These are phyloP conservation scores for Plenodomus biglobosus DNA, from an alignment of 2,329 filamentous ascomycete genomes.

Conservation along the genomic window DNA sequence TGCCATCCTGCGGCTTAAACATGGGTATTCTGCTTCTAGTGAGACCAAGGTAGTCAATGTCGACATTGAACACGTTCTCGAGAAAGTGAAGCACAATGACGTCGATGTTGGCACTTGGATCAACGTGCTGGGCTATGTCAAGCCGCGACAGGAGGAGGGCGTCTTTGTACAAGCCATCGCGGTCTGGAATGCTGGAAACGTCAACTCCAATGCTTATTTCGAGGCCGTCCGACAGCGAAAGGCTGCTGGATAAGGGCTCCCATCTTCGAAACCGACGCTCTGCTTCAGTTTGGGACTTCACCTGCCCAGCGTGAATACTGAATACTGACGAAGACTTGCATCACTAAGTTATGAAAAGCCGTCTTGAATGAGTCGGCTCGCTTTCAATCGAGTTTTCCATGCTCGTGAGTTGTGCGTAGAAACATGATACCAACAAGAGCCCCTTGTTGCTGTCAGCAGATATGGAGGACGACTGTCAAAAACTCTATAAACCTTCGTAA, in stretches of 20 bases:
- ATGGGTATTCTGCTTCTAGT: conserved; percentile 58
- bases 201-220: conserved; percentile 74
- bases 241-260: neutral
- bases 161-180: conserved; percentile 71
- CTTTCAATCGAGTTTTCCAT: no score
- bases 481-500: no score
- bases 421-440: no score
- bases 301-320: no score
- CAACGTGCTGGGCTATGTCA: conserved; percentile 81
- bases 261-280: no score
- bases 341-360: no score
- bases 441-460: no score
- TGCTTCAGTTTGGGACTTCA: no score
- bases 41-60: conserved; percentile 58
- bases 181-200: conserved; percentile 73
- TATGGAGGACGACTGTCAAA: no score
- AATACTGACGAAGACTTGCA: no score
- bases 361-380: no score
- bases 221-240: conserved; percentile 43
- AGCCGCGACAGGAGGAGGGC: conserved; percentile 22
- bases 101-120: conserved; percentile 80
- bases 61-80: conserved; percentile 71
- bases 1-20: conserved; percentile 67
- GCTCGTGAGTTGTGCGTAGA: no score
- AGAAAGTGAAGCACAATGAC: conserved; percentile 63